A percentile compares a stretch with the other conserved stretches of the same genome.
Evolutionary conservation across 306 rosid genomes (phyloP).

Genomic region (Canavalia gladiata): DNA sequence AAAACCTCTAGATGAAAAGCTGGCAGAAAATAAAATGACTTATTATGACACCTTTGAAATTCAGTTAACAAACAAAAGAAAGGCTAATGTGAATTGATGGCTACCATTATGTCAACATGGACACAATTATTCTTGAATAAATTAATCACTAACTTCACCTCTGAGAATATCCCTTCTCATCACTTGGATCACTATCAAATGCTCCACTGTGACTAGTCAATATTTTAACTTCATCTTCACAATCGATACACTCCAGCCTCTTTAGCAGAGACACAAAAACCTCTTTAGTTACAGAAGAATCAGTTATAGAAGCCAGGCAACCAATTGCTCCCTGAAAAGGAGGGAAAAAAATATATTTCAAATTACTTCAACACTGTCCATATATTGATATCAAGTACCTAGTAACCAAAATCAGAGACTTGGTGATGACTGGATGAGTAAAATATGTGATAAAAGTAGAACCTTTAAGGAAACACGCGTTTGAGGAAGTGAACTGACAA

Average conservation of each 20-base stretch:
- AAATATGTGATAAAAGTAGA: constrained; percentile 42
- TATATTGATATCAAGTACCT: constrained; percentile 26
- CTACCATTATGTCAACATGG: constrained; percentile 12
- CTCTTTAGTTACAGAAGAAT: constrained; percentile 70
- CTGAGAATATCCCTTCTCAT: constrained; percentile 58
- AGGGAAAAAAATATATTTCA: background rate
- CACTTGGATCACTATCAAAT: constrained; percentile 51
- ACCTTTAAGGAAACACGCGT: constrained; percentile 72
- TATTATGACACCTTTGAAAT: background rate
- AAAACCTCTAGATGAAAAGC: background rate
- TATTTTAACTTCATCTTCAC: constrained; percentile 55
- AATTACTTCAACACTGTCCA: constrained; percentile 29
- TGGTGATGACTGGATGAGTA: constrained; percentile 16
- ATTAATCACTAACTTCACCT: constrained; percentile 56
- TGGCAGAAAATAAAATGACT: background rate
- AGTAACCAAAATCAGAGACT: constrained; percentile 22
- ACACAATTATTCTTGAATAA: constrained; percentile 18
- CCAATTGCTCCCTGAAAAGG: constrained; percentile 80
- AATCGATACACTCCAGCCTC: constrained; percentile 62
- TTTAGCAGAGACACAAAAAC: constrained; percentile 63
- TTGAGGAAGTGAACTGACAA: constrained; percentile 65
- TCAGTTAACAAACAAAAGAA: background rate
- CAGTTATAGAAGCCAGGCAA: constrained; percentile 85
- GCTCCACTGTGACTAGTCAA: constrained; percentile 44
- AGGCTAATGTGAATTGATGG: background rate